Conservation (phyloP, 371 early-diverging fungal species). For the Globomyces sp. region DNA sequence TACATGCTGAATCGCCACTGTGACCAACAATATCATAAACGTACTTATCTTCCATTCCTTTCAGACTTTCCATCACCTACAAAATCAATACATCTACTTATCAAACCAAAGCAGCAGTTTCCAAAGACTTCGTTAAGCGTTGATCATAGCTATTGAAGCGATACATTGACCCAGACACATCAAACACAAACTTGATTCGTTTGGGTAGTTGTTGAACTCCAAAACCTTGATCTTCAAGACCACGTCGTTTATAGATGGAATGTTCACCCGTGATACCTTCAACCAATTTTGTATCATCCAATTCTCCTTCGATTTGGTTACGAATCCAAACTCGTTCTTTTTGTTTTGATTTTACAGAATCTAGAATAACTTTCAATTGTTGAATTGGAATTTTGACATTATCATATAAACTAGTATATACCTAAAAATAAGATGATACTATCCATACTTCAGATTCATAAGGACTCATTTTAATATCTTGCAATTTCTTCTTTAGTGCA, state of each 20-base stretch:
- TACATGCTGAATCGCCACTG: slow-evolving; percentile 73
- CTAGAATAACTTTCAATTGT: slow-evolving; percentile 64
- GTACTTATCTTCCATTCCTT: slow-evolving; percentile 80
- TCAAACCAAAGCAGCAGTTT: slow-evolving; percentile 59
- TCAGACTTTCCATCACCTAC: slow-evolving; percentile 41
- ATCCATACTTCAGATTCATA: slow-evolving; percentile 52
- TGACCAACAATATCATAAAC: slow-evolving; percentile 75
- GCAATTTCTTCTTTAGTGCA: slow-evolving; percentile 62
- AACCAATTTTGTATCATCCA: slow-evolving; percentile 72
- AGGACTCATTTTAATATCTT: slow-evolving; percentile 65
- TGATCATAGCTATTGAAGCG: slow-evolving; percentile 71
- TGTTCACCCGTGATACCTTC: slow-evolving; percentile 74
- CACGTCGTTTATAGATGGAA: slow-evolving; percentile 69
- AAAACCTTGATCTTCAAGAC: slow-evolving; percentile 65
- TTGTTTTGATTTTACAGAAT: slow-evolving; percentile 71
- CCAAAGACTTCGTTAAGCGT: slow-evolving; percentile 68
- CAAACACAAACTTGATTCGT: slow-evolving; percentile 71
- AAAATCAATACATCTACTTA: slow-evolving; percentile 1
- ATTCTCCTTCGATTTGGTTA: slow-evolving; percentile 73
- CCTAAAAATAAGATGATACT: neutral
- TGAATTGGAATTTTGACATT: slow-evolving; percentile 16
- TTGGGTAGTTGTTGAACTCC: slow-evolving; percentile 55
- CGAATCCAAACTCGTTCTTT: slow-evolving; percentile 75
- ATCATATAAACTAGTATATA: slow-evolving; percentile 51
- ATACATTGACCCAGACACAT: slow-evolving; percentile 72